Evolutionary conservation across 2,329 filamentous ascomycete genomes (phyloP).

Genomic region (Colletotrichum cordylinicola): DNA sequence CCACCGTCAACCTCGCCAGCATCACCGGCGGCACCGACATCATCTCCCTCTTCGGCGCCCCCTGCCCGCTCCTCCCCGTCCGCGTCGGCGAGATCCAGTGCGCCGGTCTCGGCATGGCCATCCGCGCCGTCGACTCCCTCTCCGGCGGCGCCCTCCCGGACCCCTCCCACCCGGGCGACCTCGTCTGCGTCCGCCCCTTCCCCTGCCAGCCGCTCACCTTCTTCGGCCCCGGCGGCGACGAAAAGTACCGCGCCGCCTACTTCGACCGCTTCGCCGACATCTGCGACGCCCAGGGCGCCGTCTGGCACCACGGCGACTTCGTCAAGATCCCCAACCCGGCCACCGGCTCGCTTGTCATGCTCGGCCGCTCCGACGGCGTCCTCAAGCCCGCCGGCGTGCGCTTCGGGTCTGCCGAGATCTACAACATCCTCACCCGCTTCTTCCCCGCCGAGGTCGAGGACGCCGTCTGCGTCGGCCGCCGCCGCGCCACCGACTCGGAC

Average conservation of each 20-base stretch:
- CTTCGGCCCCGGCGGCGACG: constrained; percentile 74
- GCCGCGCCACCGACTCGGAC: constrained; percentile 74
- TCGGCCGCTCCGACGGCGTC: constrained; percentile 90
- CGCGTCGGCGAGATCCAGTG: constrained; percentile 78
- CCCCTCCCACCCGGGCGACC: constrained; percentile 78
- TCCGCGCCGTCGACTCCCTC: constrained; percentile 63
- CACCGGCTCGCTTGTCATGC: constrained; percentile 85
- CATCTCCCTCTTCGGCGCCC: constrained; percentile 90
- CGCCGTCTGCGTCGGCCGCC: constrained; percentile 83
- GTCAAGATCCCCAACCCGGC: constrained; percentile 68
- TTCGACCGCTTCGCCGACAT: constrained; percentile 77
- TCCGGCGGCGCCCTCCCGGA: constrained; percentile 57
- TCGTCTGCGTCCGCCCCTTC: constrained; percentile 87
- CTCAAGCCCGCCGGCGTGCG: constrained; percentile 90
- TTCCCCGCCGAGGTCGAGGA: constrained; percentile 83
- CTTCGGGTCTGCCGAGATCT: constrained; percentile 95
- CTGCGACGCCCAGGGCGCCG: constrained; percentile 42
- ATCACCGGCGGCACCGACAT: constrained; percentile 98
- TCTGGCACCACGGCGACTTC: constrained; percentile 98
- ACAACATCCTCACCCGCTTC: constrained; percentile 87
- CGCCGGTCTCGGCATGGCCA: constrained; percentile 80
- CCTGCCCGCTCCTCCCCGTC: constrained; percentile 78
- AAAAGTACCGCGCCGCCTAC: constrained; percentile 84
- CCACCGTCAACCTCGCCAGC: constrained; percentile 82
- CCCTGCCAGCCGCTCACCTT: constrained; percentile 91